Percentiles rank a stretch among this genome's conserved stretches.
Evolutionary conservation across 2,329 filamentous ascomycete species (phyloP).

Genomic region (Curvularia verruculosa): DNA sequence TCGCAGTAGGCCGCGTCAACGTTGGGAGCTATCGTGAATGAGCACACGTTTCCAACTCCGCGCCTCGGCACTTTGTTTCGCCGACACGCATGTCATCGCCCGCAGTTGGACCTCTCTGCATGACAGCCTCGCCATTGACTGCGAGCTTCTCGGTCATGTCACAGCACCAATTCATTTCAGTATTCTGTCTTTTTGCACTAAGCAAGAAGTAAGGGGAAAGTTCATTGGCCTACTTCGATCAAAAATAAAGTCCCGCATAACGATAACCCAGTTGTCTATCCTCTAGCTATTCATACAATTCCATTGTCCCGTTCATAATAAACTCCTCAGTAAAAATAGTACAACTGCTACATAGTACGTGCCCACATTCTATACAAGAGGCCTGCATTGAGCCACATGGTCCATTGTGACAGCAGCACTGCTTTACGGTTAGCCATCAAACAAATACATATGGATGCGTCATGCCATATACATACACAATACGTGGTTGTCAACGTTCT

Average conservation of each 20-base stretch:
- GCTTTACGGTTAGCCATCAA: background rate
- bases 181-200: background rate
- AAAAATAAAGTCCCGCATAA: background rate
- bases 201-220: too few relatives aligned
- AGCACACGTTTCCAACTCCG: slow-evolving; percentile 38
- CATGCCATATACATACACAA: background rate
- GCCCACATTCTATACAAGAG: background rate
- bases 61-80: slow-evolving; percentile 31
- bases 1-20: slow-evolving; percentile 42
- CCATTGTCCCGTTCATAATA: background rate
- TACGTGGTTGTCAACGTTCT: background rate
- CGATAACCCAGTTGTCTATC: background rate
- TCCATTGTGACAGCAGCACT: background rate
- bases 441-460: background rate
- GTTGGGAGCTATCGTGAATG: slow-evolving; percentile 29
- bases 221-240: background rate
- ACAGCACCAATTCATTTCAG: background rate
- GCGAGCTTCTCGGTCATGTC: background rate
- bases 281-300: background rate
- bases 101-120: background rate
- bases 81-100: slow-evolving; percentile 20
- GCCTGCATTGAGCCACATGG: background rate
- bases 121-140: background rate
- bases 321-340: background rate
- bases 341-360: background rate